Conservation (phyloP, 306 rosid genomes). For the Cicer judaicum region DNA sequence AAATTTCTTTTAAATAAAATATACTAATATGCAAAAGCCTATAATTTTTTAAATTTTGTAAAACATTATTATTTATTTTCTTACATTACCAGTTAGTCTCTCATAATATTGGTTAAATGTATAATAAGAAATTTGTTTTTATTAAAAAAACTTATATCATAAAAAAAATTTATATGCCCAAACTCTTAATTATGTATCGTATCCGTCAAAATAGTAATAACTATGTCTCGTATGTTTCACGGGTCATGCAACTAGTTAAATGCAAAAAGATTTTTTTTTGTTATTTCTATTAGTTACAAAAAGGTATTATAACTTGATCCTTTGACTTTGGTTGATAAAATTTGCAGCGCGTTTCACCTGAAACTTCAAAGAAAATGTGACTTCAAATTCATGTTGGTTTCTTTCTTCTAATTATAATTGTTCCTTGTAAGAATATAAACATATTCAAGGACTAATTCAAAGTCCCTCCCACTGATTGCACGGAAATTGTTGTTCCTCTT, state of each 20-base stretch:
- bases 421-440: neutral
- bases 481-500: conserved; percentile 42
- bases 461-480: conserved; percentile 32
- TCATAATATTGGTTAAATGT: too few relatives aligned
- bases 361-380: conserved; percentile 42
- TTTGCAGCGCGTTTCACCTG: conserved; percentile 39
- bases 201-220: neutral
- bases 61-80: too few relatives aligned
- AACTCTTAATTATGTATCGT: neutral
- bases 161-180: too few relatives aligned
- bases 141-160: too few relatives aligned
- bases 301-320: too few relatives aligned
- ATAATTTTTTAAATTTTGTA: too few relatives aligned
- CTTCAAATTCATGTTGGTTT: conserved; percentile 26
- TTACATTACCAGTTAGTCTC: too few relatives aligned
- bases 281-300: neutral
- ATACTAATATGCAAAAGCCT: too few relatives aligned
- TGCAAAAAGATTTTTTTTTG: neutral
- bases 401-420: neutral
- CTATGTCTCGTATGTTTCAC: neutral
- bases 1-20: too few relatives aligned
- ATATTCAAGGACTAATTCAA: conserved; percentile 46
- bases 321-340: neutral
- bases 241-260: conserved; percentile 5
- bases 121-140: too few relatives aligned